These are phyloP conservation scores for Amaranthus hypochondriacus DNA, from an alignment of 148 eudicot genomes.

Conservation along the genomic window DNA sequence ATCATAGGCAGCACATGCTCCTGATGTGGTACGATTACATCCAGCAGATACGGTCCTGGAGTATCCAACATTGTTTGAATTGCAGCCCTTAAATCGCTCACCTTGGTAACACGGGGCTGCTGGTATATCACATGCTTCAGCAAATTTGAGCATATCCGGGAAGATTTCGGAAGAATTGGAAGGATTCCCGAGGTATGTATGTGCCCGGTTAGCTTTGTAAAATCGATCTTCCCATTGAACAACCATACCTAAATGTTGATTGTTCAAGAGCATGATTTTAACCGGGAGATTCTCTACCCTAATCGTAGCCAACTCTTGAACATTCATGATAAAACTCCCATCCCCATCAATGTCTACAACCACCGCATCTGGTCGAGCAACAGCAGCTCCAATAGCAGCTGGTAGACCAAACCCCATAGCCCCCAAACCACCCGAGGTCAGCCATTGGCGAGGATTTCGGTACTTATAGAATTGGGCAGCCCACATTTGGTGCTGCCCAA, in stretches of 20 bases:
- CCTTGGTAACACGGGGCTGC: constrained; percentile 67
- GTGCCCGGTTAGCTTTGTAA: constrained; percentile 75
- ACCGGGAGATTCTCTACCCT: constrained; percentile 69
- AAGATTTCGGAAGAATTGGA: constrained; percentile 43
- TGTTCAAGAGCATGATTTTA: constrained; percentile 70
- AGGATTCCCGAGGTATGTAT: constrained; percentile 74
- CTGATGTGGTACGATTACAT: constrained; percentile 84
- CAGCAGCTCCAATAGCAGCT: constrained; percentile 88
- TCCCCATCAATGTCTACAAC: constrained; percentile 92
- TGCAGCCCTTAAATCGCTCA: constrained; percentile 58
- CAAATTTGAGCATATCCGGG: constrained; percentile 74
- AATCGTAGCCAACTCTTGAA: constrained; percentile 80
- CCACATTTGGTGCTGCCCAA: constrained; percentile 96
- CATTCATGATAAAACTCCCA: constrained; percentile 84
- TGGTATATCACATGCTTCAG: constrained; percentile 66
- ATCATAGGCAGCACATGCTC: constrained; percentile 96
- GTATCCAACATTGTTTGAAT: constrained; percentile 82
- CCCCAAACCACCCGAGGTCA: constrained; percentile 78
- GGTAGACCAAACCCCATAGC: constrained; percentile 95
- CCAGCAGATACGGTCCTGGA: constrained; percentile 79
- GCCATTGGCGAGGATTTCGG: constrained; percentile 71
- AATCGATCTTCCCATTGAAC: constrained; percentile 89
- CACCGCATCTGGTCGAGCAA: constrained; percentile 62
- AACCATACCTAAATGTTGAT: constrained; percentile 91
- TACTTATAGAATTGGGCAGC: constrained; percentile 78